A percentile compares a stretch with the other conserved stretches of the same genome.
These are phyloP conservation scores for Aspergillus conjunctus DNA, from an alignment of 495 filamentous ascomycete genomes.

Conservation along the genomic window DNA sequence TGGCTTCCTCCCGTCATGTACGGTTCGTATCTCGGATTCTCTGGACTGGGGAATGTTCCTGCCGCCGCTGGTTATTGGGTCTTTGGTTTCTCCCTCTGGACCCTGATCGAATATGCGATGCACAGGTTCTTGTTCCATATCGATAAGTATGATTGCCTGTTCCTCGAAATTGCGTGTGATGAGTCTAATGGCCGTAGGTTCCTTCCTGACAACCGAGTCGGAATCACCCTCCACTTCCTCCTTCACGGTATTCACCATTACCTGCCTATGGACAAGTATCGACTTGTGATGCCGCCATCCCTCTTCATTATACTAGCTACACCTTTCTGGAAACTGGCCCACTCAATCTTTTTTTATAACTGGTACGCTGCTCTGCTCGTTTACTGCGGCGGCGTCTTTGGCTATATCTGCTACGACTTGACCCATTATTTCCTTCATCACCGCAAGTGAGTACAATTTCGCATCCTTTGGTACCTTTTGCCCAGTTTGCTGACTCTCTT, in stretches of 20 bases:
- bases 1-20: conserved; percentile 87
- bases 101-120: conserved; percentile 84
- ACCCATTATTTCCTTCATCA: conserved; percentile 99
- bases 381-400: conserved; percentile 90
- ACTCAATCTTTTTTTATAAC: conserved; percentile 78
- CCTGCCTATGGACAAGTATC: conserved; percentile 95
- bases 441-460: conserved; percentile 65
- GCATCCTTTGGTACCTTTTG: neutral
- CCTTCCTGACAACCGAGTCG: conserved; percentile 90
- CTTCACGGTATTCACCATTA: conserved; percentile 99
- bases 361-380: conserved; percentile 77
- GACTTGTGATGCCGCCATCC: conserved; percentile 95
- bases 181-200: conserved; percentile 50
- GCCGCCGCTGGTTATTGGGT: conserved; percentile 58
- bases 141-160: conserved; percentile 65
- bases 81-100: conserved; percentile 77
- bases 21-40: conserved; percentile 66
- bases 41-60: conserved; percentile 53
- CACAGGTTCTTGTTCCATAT: conserved; percentile 95
- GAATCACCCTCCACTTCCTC: conserved; percentile 85
- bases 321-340: conserved; percentile 93
- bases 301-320: conserved; percentile 81
- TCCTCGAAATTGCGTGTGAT: conserved; percentile 6
- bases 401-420: conserved; percentile 94
- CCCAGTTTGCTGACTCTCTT: conserved; percentile 20